Evolutionary conservation across 2,329 filamentous ascomycete genomes (phyloP), one percentile per base, ranked within the genome.

Genomic region (Sporothrix euskadiensis): DNA sequence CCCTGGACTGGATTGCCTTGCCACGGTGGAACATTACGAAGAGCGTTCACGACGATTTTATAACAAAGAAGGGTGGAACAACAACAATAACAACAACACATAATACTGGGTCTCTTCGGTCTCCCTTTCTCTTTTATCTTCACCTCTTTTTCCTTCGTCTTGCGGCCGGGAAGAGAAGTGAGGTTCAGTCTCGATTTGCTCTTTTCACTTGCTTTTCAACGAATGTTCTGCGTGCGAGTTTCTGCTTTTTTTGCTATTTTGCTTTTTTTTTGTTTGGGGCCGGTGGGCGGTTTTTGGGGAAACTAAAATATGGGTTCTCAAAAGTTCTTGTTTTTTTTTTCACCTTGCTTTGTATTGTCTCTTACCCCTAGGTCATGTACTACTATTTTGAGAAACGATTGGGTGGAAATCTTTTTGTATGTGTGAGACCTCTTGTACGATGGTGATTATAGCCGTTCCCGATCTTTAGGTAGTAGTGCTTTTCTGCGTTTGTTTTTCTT

Each of bases 1-100:
- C 56, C 39, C 22, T 22, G 69, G 54, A 61, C 56, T 71, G 69
- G 69, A 71, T 71, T 71, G 69, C 41, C 69, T 35, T 52, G 26
- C 26, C 41, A 56, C 49, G 44, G 65, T 56, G 71, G 71, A 41
- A 39, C 9, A 44, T 39, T 72, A 39, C 35, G 59, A 66, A 72
- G 71, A 56, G 71, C 71, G 57, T 30, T 56, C 41, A 39, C 56
- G 56, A 47, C 66, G 71, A 73, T 56, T 19, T 56, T 26, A 52
- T 22, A 22, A 41, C 44, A 22, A 52, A 26, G 57, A 44, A 32
- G 47, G 44, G 39, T 54, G 68, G 44, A 65, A 70, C 66, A 52
- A 54, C 52, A 56, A 56, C 16, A 26, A 26, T 2, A 2, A 26
- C 52, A 69, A 49, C 26, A 32, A 66, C 35, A 47, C 52, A 56